Evolutionary conservation across 306 rosid species (phyloP).

Genomic region (Boehmeria nivea): DNA sequence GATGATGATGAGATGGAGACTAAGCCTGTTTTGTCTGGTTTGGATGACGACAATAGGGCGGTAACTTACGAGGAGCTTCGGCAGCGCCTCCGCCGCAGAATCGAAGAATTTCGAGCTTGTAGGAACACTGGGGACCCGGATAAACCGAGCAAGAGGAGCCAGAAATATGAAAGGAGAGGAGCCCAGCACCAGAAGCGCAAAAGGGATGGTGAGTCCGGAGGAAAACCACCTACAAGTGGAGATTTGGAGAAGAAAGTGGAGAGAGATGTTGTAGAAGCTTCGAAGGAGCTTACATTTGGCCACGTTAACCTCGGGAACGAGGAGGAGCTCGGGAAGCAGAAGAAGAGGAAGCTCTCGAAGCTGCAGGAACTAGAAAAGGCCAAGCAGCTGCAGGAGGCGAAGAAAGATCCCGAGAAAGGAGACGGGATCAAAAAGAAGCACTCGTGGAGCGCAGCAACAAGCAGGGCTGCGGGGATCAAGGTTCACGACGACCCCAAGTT

Average conservation of each 20-base stretch:
- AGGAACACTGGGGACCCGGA: slow-evolving; percentile 43
- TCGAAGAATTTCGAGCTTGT: slow-evolving; percentile 48
- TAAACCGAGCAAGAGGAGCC: slow-evolving; percentile 42
- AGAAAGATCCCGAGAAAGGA: slow-evolving; percentile 75
- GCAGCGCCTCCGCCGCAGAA: slow-evolving; percentile 51
- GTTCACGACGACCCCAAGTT: slow-evolving; percentile 78
- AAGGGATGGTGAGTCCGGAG: slow-evolving; percentile 32
- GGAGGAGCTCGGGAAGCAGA: slow-evolving; percentile 50
- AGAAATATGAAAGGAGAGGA: slow-evolving; percentile 38
- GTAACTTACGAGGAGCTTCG: slow-evolving; percentile 73
- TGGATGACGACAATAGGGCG: slow-evolving; percentile 42
- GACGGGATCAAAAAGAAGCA: slow-evolving; percentile 48
- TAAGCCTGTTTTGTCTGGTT: slow-evolving; percentile 33
- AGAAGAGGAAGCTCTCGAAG: slow-evolving; percentile 61
- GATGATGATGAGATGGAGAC: slow-evolving; percentile 27
- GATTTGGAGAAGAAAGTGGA: slow-evolving; percentile 24
- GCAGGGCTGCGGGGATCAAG: slow-evolving; percentile 75
- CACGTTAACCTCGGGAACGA: slow-evolving; percentile 61
- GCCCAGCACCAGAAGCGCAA: slow-evolving; percentile 41
- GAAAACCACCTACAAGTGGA: too few species aligned
- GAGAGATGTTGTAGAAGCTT: slow-evolving; percentile 63
- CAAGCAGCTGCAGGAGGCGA: slow-evolving; percentile 53
- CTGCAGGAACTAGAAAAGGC: slow-evolving; percentile 71
- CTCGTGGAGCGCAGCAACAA: slow-evolving; percentile 70
- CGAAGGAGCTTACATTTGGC: slow-evolving; percentile 65